A percentile compares a stretch with the other conserved stretches of the same genome.
Conservation (phyloP, 345 rosid species). For the Leavenworthia alabamica region DNA sequence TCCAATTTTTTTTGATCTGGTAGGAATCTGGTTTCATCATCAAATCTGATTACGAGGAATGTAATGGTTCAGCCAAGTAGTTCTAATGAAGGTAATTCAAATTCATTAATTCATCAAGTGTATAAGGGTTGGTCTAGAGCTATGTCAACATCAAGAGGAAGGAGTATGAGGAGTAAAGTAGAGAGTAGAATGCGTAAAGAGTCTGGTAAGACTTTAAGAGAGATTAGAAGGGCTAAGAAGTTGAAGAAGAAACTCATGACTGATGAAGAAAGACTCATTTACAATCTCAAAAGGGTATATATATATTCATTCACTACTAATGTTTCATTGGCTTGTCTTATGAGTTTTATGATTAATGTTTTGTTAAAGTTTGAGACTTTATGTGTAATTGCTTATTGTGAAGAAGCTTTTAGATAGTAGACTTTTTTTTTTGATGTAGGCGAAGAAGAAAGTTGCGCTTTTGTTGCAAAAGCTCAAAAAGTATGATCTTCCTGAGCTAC, state of each 20-base stretch:
- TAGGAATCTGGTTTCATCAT: constrained; percentile 15
- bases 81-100: background rate
- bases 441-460: constrained; percentile 90
- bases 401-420: background rate
- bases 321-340: background rate
- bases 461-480: constrained; percentile 89
- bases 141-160: constrained; percentile 80
- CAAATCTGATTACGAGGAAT: constrained; percentile 7
- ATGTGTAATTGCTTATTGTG: background rate
- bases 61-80: background rate
- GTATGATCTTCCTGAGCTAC: constrained; percentile 86
- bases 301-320: background rate
- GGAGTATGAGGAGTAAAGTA: constrained; percentile 92
- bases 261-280: constrained; percentile 88
- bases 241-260: constrained; percentile 94
- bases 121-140: constrained; percentile 41
- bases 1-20: background rate
- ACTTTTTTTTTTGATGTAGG: constrained; percentile 35
- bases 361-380: constrained; percentile 13
- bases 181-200: constrained; percentile 87
- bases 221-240: constrained; percentile 85
- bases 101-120: constrained; percentile 16
- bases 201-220: constrained; percentile 79
- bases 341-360: background rate
- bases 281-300: constrained; percentile 82